Evolutionary conservation across 1,139 yeast genomes (phyloP).

Genomic region (Suhomyces choctaworum): DNA sequence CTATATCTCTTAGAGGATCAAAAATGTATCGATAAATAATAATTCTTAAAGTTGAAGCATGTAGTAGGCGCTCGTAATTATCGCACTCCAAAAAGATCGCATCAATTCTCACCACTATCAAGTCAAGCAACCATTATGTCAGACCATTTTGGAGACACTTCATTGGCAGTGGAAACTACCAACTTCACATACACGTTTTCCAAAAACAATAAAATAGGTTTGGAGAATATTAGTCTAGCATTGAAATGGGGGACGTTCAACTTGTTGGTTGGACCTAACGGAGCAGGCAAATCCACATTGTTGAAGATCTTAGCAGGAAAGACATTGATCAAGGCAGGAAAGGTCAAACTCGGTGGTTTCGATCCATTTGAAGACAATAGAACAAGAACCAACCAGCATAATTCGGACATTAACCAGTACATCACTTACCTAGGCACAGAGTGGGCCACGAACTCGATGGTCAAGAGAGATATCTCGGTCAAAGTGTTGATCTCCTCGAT

Average conservation of each 20-base stretch:
- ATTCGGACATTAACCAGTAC: slow-evolving; percentile 46
- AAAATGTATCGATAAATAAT: slow-evolving; percentile 2
- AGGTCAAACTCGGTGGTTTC: slow-evolving; percentile 67
- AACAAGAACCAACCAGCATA: slow-evolving; percentile 36
- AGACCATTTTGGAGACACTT: slow-evolving; percentile 13
- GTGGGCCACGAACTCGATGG: slow-evolving; percentile 93
- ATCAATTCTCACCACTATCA: slow-evolving; percentile 1
- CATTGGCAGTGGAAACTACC: slow-evolving; percentile 62
- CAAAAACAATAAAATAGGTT: slow-evolving; percentile 60
- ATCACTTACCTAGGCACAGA: slow-evolving; percentile 91
- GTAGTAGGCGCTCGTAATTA: not conserved
- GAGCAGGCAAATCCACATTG: slow-evolving; percentile 94
- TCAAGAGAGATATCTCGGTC: slow-evolving; percentile 88
- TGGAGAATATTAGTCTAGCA: slow-evolving; percentile 58
- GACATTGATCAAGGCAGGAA: slow-evolving; percentile 75
- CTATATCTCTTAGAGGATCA: not conserved
- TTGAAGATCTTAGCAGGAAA: slow-evolving; percentile 87
- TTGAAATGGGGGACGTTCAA: slow-evolving; percentile 76
- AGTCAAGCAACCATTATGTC: not conserved
- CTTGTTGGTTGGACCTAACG: slow-evolving; percentile 87
- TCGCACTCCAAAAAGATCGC: not conserved
- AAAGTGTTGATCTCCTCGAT: slow-evolving; percentile 72
- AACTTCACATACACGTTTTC: slow-evolving; percentile 72
- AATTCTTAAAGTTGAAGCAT: no score
- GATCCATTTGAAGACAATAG: slow-evolving; percentile 83